Evolutionary conservation across 2,329 filamentous ascomycete species (phyloP).

Genomic region (Penicillium paneum): DNA sequence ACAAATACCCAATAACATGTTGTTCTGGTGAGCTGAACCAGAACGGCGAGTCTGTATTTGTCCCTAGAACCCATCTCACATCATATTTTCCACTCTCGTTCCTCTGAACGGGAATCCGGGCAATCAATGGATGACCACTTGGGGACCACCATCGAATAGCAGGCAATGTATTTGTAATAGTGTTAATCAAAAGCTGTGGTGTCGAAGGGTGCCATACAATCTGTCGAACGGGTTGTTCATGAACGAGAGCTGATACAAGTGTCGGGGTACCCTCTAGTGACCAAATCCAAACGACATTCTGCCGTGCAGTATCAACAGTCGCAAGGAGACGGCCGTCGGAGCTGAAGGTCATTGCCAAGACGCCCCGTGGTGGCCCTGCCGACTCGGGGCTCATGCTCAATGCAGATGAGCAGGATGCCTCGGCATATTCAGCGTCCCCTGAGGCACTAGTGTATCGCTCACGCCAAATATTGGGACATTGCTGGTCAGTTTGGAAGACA

Average conservation of each 20-base stretch:
- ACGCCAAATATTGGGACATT: constrained; percentile 35
- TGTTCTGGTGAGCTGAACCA: constrained; percentile 39
- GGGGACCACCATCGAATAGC: constrained; percentile 36
- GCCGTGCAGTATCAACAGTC: constrained; percentile 39
- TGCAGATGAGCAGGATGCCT: constrained; percentile 39
- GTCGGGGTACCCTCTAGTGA: constrained; percentile 29
- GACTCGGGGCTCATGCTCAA: constrained; percentile 32
- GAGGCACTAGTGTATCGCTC: constrained; percentile 30
- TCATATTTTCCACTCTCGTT: constrained; percentile 39
- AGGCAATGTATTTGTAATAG: constrained; percentile 32
- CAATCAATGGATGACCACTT: constrained; percentile 28
- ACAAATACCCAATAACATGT: constrained; percentile 34
- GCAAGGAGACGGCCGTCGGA: constrained; percentile 36
- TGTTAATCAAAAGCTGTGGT: constrained; percentile 39
- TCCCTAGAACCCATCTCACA: constrained; percentile 31
- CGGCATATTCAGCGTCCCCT: constrained; percentile 35
- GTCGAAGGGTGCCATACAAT: constrained; percentile 40
- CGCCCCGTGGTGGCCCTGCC: constrained; percentile 32
- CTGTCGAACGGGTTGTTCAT: constrained; percentile 42
- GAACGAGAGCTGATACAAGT: constrained; percentile 39
- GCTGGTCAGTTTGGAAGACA: constrained; percentile 30
- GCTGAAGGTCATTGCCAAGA: constrained; percentile 43
- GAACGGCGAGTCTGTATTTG: constrained; percentile 25
- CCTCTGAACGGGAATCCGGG: constrained; percentile 30
- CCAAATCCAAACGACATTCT: constrained; percentile 49